Evolutionary conservation across 495 filamentous ascomycete species (phyloP).

Genomic region (Lophiotrema nucula): DNA sequence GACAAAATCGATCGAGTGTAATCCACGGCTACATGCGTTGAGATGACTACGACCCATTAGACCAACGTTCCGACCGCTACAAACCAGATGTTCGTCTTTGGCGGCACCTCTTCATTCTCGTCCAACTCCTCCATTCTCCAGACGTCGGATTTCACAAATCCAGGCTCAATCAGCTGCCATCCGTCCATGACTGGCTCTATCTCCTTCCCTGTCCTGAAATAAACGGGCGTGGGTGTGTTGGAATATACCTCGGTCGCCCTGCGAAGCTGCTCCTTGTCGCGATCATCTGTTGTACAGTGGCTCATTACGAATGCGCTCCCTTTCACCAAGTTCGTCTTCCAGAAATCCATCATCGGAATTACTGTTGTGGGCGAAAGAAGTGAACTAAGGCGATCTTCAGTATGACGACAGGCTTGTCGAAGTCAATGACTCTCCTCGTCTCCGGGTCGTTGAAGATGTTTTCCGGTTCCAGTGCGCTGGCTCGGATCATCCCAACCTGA

Average conservation of each 20-base stretch:
- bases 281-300: background rate
- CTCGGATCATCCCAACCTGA: background rate
- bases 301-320: background rate
- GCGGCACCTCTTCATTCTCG: background rate
- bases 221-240: background rate
- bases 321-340: background rate
- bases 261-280: background rate
- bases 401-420: constrained; percentile 1
- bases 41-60: no score
- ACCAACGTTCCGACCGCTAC: constrained; percentile 1
- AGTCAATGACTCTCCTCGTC: background rate
- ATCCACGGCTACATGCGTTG: no score
- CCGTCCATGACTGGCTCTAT: background rate
- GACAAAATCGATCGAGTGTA: no score
- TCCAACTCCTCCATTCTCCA: constrained; percentile 15
- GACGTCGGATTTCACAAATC: background rate
- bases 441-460: constrained; percentile 5
- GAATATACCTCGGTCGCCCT: background rate
- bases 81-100: background rate
- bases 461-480: background rate
- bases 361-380: constrained; percentile 1
- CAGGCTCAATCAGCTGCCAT: constrained; percentile 7
- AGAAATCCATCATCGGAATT: background rate
- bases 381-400: constrained; percentile 3
- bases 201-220: background rate